These are phyloP conservation scores for Pythium scleroteichum DNA, from an alignment of 352 stramenopile genomes.

Conservation along the genomic window DNA sequence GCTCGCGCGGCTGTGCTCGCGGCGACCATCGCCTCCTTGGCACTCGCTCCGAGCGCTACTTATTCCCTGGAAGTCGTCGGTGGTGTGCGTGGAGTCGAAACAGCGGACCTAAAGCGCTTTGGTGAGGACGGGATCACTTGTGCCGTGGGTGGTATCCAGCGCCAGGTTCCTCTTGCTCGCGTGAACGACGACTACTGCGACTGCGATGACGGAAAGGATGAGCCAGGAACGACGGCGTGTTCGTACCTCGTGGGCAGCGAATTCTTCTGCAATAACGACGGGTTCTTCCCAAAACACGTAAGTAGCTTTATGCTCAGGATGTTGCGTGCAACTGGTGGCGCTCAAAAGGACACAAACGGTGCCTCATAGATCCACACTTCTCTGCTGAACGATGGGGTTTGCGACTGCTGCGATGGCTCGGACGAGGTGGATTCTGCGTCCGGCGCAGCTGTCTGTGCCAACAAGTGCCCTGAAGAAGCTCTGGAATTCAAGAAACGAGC, in stretches of 20 bases:
- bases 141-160: conserved; percentile 30
- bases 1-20: not conserved
- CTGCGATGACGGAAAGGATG: conserved; percentile 88
- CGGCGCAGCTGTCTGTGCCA: conserved; percentile 28
- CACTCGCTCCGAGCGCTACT: not conserved
- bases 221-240: conserved; percentile 84
- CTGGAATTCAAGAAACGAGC: conserved; percentile 38
- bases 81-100: conserved; percentile 45
- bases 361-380: conserved; percentile 67
- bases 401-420: conserved; percentile 96
- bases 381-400: conserved; percentile 93
- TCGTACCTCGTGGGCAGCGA: conserved; percentile 49
- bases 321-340: too few relatives aligned
- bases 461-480: conserved; percentile 53
- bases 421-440: conserved; percentile 72
- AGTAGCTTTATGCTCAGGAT: not conserved
- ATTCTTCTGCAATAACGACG: conserved; percentile 79
- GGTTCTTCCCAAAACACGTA: conserved; percentile 61
- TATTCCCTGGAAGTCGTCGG: not conserved
- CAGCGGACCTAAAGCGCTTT: conserved; percentile 34
- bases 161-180: conserved; percentile 35
- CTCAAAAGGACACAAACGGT: too few relatives aligned
- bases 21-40: not conserved
- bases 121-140: conserved; percentile 32
- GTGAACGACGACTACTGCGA: conserved; percentile 96